Evolutionary conservation across 1,139 yeast species (phyloP), one percentile per base, ranked within the genome.

Genomic region (Blastobotrys persicus): DNA sequence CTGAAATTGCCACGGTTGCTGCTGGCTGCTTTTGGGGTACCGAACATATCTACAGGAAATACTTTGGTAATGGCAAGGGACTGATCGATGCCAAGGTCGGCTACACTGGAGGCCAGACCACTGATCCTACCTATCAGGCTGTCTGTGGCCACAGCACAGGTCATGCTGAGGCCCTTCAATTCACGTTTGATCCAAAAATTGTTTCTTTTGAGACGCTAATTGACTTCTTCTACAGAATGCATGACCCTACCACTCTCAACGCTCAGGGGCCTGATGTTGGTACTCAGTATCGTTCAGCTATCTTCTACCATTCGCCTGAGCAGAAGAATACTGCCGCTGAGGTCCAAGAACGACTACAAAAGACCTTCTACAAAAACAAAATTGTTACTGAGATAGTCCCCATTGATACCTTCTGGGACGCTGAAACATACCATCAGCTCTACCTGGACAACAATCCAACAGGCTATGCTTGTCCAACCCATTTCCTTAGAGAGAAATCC

Each of bases 11-110:
- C 34, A 71, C 75, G 1, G 60, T 70, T 31, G 73, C 71, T 20
- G 74, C 72, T 2, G 75, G 75, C 2, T 91, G 98, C 65, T 92
- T 89, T 74, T 91, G 98, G 98, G 96, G 96, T 16, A 88, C 86
- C 11, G 98, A 92, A 63, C 85, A 85, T 60, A 81, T 91, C 35
- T 89, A 80, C 71, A 72, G 83, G 55, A 85, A 85, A 63, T 77
- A 85, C 55, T 85, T 81, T 53, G 66, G 58, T 32, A 45, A 69
- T 48, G 75, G 70, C 49, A 81, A 79, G 62, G 91, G 91, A 2
- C 68, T 91, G 18, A 65, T 84, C 13, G 96, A 87, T 63, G 76
- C 83, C 47, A 82, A 79, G 63, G 98, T 91, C 11, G 98, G 98
- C 1, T 92, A 84, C 66, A 88, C 95, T 49, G 95, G 95, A 56